Evolutionary conservation across 441 rosid species (phyloP), one percentile per base, ranked within the genome.

Genomic region (Eutrema salsugineum): DNA sequence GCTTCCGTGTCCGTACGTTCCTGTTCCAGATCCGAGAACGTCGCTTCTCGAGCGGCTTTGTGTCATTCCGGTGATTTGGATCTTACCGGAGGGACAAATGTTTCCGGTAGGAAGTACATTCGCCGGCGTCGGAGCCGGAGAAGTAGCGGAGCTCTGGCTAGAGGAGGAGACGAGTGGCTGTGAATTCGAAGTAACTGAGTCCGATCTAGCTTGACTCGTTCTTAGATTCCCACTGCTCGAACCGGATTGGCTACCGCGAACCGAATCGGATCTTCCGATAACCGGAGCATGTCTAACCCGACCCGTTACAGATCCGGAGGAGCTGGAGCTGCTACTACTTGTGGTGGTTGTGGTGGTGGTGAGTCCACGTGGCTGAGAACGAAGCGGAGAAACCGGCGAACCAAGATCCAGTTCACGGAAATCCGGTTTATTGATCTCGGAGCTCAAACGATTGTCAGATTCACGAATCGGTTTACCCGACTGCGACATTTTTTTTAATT

Each of bases 371-470:
- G 83, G 79, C 46, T 86, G 85, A 46, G 84, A 76, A 22, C 90
- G 83, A 48, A 90, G 92, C 27, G 97, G 97, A 43, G 98, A 94
- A 72, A 88, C 96, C 8, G 99, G 99, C 5, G 98, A 94, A 47
- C 96, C 94, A 48, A 94, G 91, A 94, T 94, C 88, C 75, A 94
- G 83, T 63, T 94, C 96, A n/a, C 96, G 92, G 73, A 87, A 94
- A 79, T 94, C 97, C 9, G 97, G 99, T 83, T 95, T 92, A 83
- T 92, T 91, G 17, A 83, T 75, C 35, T 89, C 97, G 40, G 85
- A 82, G 80, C 66, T 76, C 11, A 83, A 73, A 28, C 68, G 77
- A 48, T 33, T 78, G 30, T 82, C 83, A 19, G 85, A 58, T 79
- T 72, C 83, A 35, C 71, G 53, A 42, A 33, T 71, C 40, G 83